Conservation (phyloP, 768 basidiomycete genomes). For the Butyriboletus loyo region DNA sequence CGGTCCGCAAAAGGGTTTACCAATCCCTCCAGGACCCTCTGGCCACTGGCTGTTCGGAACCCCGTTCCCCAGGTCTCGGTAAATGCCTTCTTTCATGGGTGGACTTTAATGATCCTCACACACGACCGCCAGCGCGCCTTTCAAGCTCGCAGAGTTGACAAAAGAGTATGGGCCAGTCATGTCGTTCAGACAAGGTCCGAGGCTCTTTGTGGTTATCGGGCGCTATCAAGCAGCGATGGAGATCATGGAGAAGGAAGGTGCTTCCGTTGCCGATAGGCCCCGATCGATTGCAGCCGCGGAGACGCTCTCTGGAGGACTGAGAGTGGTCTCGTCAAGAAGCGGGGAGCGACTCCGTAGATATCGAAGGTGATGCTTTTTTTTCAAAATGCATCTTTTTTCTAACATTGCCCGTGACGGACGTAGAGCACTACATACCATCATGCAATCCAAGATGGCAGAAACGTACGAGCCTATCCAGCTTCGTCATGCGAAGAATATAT, state of each 20-base stretch:
- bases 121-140: background rate
- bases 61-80: conserved; percentile 5
- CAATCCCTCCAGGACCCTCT: conserved; percentile 4
- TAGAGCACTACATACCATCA: conserved; percentile 1
- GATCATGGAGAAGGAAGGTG: conserved; percentile 11
- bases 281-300: conserved; percentile 2
- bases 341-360: background rate
- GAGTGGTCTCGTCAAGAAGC: conserved; percentile 1
- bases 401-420: background rate
- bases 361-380: background rate
- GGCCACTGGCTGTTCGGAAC: conserved; percentile 11
- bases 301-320: conserved; percentile 5
- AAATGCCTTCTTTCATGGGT: background rate
- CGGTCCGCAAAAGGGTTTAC: background rate
- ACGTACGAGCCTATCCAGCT: conserved; percentile 4
- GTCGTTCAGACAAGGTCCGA: conserved; percentile 1
- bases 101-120: too few relatives aligned
- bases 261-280: conserved; percentile 3
- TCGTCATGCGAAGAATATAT: conserved; percentile 2
- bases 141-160: conserved; percentile 3
- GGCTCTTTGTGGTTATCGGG: conserved; percentile 4
- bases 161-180: conserved; percentile 6
- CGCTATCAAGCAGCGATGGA: conserved; percentile 10
- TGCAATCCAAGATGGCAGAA: conserved; percentile 2
- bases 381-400: background rate